Percentiles rank a stretch among this genome's conserved stretches.
phyloP scores from a whole-genome alignment of 441 rosid species.

The Populus hybrid region DNA sequence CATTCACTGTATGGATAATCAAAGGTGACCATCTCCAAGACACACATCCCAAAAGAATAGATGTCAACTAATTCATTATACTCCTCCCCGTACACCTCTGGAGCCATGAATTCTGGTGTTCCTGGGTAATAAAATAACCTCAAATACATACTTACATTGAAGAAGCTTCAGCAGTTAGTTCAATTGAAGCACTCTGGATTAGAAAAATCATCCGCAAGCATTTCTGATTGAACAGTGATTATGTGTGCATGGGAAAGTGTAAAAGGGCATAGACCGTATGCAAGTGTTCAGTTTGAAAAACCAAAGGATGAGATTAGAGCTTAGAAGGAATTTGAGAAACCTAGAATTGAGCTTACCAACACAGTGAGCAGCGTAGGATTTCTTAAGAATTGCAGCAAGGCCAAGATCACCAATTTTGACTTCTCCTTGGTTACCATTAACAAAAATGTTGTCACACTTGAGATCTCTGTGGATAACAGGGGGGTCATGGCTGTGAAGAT shows the following conservation, averaged over 20 bases:
- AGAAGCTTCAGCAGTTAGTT: neutral
- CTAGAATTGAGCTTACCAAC: slow-evolving; percentile 52
- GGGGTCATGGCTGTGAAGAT: too few species aligned
- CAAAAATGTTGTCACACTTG: too few species aligned
- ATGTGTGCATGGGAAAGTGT: too few species aligned
- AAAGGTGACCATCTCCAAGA: slow-evolving; percentile 89
- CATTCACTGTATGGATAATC: slow-evolving; percentile 97
- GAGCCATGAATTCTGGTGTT: slow-evolving; percentile 24
- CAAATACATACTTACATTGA: neutral
- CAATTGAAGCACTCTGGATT: too few species aligned
- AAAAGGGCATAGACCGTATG: neutral
- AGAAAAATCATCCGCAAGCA: too few species aligned
- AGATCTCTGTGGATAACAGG: too few species aligned
- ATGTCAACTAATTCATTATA: slow-evolving; percentile 92
- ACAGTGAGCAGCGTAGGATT: slow-evolving; percentile 81
- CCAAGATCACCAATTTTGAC: too few species aligned
- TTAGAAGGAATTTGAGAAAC: neutral
- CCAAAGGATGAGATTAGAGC: neutral
- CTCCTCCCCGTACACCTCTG: slow-evolving; percentile 90
- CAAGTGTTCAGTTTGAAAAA: neutral
- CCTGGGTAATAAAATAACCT: slow-evolving; percentile 38
- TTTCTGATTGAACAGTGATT: too few species aligned
- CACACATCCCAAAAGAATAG: slow-evolving; percentile 96
- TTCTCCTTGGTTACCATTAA: too few species aligned
- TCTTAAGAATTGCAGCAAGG: slow-evolving; percentile 39